Conservation (phyloP, 345 rosid species). For the Streptanthus diversifolius region DNA sequence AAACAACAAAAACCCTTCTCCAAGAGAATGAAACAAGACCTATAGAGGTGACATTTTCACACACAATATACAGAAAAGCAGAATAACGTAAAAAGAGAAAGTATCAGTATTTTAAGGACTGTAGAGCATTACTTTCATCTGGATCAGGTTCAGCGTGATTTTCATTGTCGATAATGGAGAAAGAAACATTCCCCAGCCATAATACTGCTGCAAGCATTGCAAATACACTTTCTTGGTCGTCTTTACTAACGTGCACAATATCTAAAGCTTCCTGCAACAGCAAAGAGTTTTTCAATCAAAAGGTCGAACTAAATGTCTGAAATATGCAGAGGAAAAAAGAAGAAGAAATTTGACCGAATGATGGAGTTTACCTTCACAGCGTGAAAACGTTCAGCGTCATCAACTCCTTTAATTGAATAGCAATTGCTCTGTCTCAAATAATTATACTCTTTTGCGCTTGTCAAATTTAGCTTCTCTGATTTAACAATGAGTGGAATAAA, state of each 20-base stretch:
- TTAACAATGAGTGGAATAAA: constrained; percentile 9
- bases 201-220: constrained; percentile 95
- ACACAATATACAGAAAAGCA: background rate
- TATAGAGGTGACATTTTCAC: constrained; percentile 2
- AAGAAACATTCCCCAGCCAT: constrained; percentile 89
- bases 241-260: constrained; percentile 84
- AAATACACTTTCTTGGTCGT: constrained; percentile 92
- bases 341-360: background rate
- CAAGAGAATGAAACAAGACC: constrained; percentile 9
- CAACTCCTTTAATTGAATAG: constrained; percentile 65
- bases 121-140: constrained; percentile 70
- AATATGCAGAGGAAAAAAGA: background rate
- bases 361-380: constrained; percentile 52
- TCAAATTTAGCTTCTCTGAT: constrained; percentile 82
- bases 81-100: background rate
- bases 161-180: constrained; percentile 74
- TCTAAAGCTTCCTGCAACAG: constrained; percentile 82
- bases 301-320: background rate
- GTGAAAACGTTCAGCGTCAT: constrained; percentile 69
- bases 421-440: constrained; percentile 89
- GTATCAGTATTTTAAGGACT: background rate
- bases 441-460: constrained; percentile 63
- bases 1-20: background rate
- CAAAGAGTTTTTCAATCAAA: constrained; percentile 11
- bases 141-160: constrained; percentile 74